These are phyloP conservation scores for Fraxinus baroniana DNA, from an alignment of 305 asterid species.

Conservation along the genomic window DNA sequence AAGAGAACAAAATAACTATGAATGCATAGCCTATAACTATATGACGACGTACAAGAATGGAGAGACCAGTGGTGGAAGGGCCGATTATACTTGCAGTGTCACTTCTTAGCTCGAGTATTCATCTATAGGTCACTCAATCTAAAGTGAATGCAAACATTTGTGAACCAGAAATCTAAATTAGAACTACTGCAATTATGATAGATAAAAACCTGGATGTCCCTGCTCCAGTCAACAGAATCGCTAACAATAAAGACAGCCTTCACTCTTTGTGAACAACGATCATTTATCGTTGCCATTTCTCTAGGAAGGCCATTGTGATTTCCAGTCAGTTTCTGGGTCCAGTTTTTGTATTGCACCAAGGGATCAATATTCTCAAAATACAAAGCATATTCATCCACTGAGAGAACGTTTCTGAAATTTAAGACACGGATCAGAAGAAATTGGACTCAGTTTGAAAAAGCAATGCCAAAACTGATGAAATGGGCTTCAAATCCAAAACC, in stretches of 20 bases:
- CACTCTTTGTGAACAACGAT: conserved; percentile 64
- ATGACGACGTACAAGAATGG: background rate
- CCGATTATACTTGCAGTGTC: background rate
- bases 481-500: background rate
- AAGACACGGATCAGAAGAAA: conserved; percentile 28
- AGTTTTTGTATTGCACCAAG: conserved; percentile 59
- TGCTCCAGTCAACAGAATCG: conserved; percentile 95
- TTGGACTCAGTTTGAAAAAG: conserved; percentile 11
- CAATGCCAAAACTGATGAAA: conserved; percentile 12
- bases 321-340: conserved; percentile 36
- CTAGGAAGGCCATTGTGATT: conserved; percentile 27
- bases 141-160: background rate
- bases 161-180: conserved; percentile 5
- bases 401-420: conserved; percentile 63
- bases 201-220: conserved; percentile 84
- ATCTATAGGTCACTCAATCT: background rate
- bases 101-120: background rate
- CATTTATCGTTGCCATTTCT: conserved; percentile 30
- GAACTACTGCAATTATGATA: conserved; percentile 19
- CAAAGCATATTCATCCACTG: conserved; percentile 78
- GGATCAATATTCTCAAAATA: conserved; percentile 87
- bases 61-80: background rate
- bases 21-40: background rate
- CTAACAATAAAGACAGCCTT: conserved; percentile 86
- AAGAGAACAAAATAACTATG: background rate